Conservation (phyloP, 192 early-diverging fungal species). For the Coemansia sp. region DNA sequence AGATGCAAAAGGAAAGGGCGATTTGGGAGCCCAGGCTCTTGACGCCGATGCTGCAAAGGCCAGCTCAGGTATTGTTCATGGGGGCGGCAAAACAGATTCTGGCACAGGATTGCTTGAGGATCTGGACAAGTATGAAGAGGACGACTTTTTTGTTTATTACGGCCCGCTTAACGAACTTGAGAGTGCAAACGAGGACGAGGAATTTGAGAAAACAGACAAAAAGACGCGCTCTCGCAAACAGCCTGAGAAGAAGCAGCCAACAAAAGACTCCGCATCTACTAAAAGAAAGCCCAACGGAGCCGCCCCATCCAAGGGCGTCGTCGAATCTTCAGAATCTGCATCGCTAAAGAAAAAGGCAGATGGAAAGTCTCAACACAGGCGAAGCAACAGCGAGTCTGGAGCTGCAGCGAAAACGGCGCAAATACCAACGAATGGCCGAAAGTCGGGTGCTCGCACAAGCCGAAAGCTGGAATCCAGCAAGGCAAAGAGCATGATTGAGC, state of each 20-base stretch:
- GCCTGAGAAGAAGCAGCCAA: conserved; percentile 36
- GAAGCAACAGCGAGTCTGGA: conserved; percentile 22
- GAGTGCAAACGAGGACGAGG: conserved; percentile 17
- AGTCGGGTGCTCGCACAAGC: conserved; percentile 47
- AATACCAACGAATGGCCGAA: conserved; percentile 49
- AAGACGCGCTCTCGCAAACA: conserved; percentile 31
- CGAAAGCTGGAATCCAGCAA: conserved; percentile 44
- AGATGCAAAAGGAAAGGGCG: neutral
- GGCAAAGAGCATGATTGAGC: conserved; percentile 8
- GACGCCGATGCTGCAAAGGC: neutral
- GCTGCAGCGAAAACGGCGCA: conserved; percentile 15
- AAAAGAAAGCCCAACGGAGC: conserved; percentile 30
- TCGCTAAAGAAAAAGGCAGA: conserved; percentile 27
- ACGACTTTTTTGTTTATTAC: conserved; percentile 56
- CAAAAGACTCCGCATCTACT: conserved; percentile 20
- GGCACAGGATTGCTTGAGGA: conserved; percentile 23
- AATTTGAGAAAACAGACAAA: conserved; percentile 30
- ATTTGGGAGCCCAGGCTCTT: neutral
- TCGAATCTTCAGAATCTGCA: conserved; percentile 4
- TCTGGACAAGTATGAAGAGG: conserved; percentile 41
- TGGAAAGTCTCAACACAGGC: conserved; percentile 23
- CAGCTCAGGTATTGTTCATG: neutral
- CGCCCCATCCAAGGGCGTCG: conserved; percentile 19
- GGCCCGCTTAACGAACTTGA: conserved; percentile 50
- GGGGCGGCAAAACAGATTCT: neutral